phyloP scores from a whole-genome alignment of 2,329 filamentous ascomycete genomes.

The Chaetomium globosum region DNA sequence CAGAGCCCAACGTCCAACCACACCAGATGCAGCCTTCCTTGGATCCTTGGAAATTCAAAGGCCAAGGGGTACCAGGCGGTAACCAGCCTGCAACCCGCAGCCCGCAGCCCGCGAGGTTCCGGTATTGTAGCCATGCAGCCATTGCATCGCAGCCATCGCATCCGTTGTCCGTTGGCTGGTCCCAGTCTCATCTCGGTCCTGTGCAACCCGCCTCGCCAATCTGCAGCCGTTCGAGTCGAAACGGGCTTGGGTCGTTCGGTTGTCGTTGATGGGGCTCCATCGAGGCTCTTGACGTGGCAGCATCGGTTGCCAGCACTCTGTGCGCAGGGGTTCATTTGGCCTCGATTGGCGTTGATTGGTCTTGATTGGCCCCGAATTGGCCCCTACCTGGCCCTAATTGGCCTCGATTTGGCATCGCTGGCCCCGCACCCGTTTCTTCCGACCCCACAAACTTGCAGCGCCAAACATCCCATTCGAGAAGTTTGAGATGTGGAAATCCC shows the following conservation, averaged over 20 bases:
- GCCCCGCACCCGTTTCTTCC: conserved; percentile 24
- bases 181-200: conserved; percentile 6
- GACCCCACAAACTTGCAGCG: conserved; percentile 23
- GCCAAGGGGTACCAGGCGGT: neutral
- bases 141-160: too few species aligned
- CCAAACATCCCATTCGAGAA: conserved; percentile 10
- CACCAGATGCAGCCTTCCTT: neutral
- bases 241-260: conserved; percentile 25
- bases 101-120: neutral
- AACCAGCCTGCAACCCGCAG: neutral
- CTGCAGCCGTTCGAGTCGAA: conserved; percentile 26
- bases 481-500: neutral
- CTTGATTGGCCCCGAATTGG: neutral
- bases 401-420: conserved; percentile 20
- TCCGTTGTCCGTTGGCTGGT: conserved; percentile 1
- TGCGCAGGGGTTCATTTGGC: conserved; percentile 23
- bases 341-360: conserved; percentile 24
- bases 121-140: conserved; percentile 1
- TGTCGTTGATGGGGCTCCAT: conserved; percentile 28
- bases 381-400: conserved; percentile 20
- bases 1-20: conserved; percentile 29
- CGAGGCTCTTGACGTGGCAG: conserved; percentile 37
- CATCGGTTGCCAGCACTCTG: conserved; percentile 32
- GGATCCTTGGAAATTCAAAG: neutral
- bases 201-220: conserved; percentile 29